Evolutionary conservation across 345 rosid genomes (phyloP).

Genomic region (Corchorus capsularis): DNA sequence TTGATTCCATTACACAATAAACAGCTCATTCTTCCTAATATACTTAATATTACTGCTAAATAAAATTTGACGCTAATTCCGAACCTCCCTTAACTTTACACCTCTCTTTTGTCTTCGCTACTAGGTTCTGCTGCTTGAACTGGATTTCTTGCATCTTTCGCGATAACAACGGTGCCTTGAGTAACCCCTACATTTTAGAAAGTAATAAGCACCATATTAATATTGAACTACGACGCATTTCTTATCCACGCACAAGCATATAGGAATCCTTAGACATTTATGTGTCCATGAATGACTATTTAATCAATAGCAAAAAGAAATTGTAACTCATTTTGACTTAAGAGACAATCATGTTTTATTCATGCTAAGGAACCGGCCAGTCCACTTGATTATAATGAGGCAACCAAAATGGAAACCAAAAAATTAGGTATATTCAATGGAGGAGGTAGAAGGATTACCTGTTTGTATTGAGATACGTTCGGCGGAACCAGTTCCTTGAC

Average conservation of each 20-base stretch:
- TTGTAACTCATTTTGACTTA: background rate
- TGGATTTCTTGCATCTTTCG: slow-evolving; percentile 48
- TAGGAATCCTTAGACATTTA: background rate
- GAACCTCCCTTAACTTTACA: slow-evolving; percentile 17
- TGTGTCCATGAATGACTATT: background rate
- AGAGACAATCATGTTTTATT: background rate
- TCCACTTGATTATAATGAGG: background rate
- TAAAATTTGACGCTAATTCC: slow-evolving; percentile 2
- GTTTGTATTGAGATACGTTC: slow-evolving; percentile 45
- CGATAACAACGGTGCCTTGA: slow-evolving; percentile 18
- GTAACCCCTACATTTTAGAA: slow-evolving; percentile 36
- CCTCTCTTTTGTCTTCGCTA: slow-evolving; percentile 47
- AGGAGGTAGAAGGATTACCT: slow-evolving; percentile 39
- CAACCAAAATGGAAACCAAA: background rate
- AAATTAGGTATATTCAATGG: background rate
- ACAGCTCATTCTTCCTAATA: slow-evolving; percentile 13
- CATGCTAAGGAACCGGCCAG: background rate
- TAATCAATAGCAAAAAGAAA: background rate
- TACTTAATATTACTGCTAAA: background rate
- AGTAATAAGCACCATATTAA: background rate
- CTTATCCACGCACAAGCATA: background rate
- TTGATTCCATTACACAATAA: background rate
- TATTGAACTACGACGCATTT: background rate
- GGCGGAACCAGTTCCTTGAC: slow-evolving; percentile 37
- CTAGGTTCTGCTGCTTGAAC: slow-evolving; percentile 46